Percentiles rank a stretch among this genome's conserved stretches.
These are phyloP conservation scores for Fraxinus anomala DNA, from an alignment of 257 asterid species.

Conservation along the genomic window DNA sequence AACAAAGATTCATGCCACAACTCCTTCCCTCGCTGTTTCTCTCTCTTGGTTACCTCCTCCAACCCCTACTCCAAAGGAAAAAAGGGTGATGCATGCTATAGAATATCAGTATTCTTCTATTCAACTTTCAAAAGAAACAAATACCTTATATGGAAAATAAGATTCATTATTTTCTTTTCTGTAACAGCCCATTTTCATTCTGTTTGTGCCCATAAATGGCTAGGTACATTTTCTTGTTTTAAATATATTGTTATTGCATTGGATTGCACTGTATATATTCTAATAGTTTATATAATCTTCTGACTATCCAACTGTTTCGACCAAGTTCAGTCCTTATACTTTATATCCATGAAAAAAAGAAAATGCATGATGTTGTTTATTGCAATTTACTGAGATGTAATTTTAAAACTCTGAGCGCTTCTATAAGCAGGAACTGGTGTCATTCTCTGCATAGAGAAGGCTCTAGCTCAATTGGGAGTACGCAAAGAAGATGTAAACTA, in stretches of 20 bases:
- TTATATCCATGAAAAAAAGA: constrained; percentile 21
- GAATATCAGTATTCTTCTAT: background rate
- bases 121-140: background rate
- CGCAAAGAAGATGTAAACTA: constrained; percentile 70
- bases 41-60: background rate
- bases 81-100: background rate
- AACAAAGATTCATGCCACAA: no score
- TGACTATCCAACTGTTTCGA: background rate
- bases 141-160: background rate
- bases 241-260: background rate
- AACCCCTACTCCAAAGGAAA: background rate
- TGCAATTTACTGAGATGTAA: background rate
- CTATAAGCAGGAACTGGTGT: constrained; percentile 75
- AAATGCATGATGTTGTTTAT: constrained; percentile 25
- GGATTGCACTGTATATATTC: background rate
- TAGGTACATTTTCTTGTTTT: background rate
- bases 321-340: background rate
- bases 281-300: background rate
- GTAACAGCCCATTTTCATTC: background rate
- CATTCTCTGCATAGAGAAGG: constrained; percentile 91
- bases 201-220: constrained; percentile 3
- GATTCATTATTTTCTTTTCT: background rate
- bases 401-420: constrained; percentile 23
- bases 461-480: constrained; percentile 92
- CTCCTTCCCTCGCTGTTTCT: no score